Percentiles rank a stretch among this genome's conserved stretches.
phyloP scores from a whole-genome alignment of 345 rosid genomes.

The Citrus inodora region DNA sequence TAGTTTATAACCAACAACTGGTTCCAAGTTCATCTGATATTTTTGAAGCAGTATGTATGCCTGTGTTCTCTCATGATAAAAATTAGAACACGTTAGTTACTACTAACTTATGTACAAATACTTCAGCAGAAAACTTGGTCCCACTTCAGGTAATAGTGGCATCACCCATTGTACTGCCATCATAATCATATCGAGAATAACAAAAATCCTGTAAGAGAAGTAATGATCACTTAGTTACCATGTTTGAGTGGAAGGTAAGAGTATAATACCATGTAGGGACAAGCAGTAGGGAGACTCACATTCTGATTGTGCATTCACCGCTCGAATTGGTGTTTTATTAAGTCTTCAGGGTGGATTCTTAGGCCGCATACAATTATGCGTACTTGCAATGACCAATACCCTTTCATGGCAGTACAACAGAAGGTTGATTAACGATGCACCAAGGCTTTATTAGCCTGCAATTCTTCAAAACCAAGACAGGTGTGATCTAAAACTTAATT shows the following conservation, averaged over 20 bases:
- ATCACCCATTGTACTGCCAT: conserved; percentile 12
- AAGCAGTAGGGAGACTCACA: conserved; percentile 18
- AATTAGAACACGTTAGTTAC: conserved; percentile 11
- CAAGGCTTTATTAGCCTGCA: conserved; percentile 32
- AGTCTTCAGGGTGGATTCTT: conserved; percentile 13
- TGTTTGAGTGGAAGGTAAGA: neutral
- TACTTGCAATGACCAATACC: conserved; percentile 11
- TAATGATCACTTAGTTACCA: neutral
- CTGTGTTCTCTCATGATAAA: conserved; percentile 12
- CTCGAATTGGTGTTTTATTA: conserved; percentile 7
- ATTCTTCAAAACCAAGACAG: conserved; percentile 14
- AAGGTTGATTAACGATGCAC: conserved; percentile 15
- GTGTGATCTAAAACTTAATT: conserved; percentile 17
- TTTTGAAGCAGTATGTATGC: conserved; percentile 8
- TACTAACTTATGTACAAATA: conserved; percentile 21
- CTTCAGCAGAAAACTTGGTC: conserved; percentile 4
- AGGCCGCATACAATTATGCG: conserved; percentile 6
- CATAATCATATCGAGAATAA: conserved; percentile 14
- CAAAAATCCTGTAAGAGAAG: conserved; percentile 18
- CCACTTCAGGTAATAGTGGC: conserved; percentile 13
- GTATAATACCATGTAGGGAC: neutral
- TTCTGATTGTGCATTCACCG: conserved; percentile 18
- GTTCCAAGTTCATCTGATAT: conserved; percentile 20
- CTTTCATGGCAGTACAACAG: conserved; percentile 15
- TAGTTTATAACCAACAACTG: neutral